phyloP scores from a whole-genome alignment of 441 rosid species.

The Euphorbia schlechtendalii region DNA sequence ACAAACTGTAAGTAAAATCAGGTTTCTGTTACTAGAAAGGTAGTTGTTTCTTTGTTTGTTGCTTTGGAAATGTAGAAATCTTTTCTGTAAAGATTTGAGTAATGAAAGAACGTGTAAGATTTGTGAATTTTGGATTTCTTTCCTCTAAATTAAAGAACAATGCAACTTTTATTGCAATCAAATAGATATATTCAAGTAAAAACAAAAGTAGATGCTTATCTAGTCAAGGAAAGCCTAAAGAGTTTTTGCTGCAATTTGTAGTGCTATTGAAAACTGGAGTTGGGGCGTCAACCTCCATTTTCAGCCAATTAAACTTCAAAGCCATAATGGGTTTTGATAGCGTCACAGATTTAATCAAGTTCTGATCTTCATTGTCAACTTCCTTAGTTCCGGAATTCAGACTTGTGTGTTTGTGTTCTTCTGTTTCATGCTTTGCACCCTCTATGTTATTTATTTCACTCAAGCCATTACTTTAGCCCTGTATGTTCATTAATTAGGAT shows the following conservation, averaged over 20 bases:
- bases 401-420: constrained; percentile 13
- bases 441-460: too few relatives aligned
- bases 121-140: neutral
- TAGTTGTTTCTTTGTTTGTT: constrained; percentile 18
- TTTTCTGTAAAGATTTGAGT: constrained; percentile 32
- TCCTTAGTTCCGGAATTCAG: constrained; percentile 17
- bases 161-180: neutral
- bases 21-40: constrained; percentile 14
- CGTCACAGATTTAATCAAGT: constrained; percentile 53
- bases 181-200: too few relatives aligned
- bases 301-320: constrained; percentile 59
- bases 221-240: constrained; percentile 26
- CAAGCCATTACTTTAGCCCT: too few relatives aligned
- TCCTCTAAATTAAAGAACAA: neutral
- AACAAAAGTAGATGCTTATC: neutral
- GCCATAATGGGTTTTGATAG: constrained; percentile 79
- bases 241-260: constrained; percentile 16
- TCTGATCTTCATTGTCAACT: constrained; percentile 25
- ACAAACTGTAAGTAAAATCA: constrained; percentile 31
- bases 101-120: constrained; percentile 7
- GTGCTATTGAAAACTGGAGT: constrained; percentile 28
- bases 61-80: constrained; percentile 28
- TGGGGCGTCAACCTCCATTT: constrained; percentile 90
- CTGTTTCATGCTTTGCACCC: constrained; percentile 26
- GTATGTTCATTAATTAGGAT: too few relatives aligned